Percentiles rank a stretch among this genome's conserved stretches.
phyloP scores from a whole-genome alignment of 805 yeast species.

The Sungouiozyma intestinalis region DNA sequence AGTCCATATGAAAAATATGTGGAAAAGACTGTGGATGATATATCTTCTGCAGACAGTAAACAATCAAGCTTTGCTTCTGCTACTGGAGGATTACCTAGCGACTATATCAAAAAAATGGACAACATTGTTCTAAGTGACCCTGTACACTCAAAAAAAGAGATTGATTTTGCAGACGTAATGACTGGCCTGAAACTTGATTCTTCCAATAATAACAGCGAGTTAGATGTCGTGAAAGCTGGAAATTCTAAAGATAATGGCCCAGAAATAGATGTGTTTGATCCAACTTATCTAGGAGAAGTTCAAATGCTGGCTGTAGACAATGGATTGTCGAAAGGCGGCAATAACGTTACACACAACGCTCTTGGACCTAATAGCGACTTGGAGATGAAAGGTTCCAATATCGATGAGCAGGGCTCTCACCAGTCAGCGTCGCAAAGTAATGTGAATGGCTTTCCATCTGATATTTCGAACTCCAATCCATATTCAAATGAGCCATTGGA shows the following conservation, averaged over 20 bases:
- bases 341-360: background rate
- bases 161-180: background rate
- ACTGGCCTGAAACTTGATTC: background rate
- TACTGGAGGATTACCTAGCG: background rate
- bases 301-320: slow-evolving; percentile 24
- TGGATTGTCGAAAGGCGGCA: slow-evolving; percentile 1
- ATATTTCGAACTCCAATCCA: background rate
- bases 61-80: background rate
- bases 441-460: background rate
- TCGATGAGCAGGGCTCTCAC: background rate
- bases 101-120: background rate
- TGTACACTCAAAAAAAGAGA: too few relatives aligned
- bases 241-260: slow-evolving; percentile 6
- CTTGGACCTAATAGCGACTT: background rate
- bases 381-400: background rate
- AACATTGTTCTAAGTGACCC: background rate
- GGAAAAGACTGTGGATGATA: slow-evolving; percentile 12
- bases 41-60: slow-evolving; percentile 13
- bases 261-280: slow-evolving; percentile 20
- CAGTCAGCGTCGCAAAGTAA: background rate
- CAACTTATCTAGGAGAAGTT: slow-evolving; percentile 23
- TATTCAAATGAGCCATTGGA: background rate
- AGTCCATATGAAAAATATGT: slow-evolving; percentile 22
- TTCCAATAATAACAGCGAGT: slow-evolving; percentile 14
- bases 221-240: slow-evolving; percentile 10